phyloP scores from a whole-genome alignment of 805 yeast genomes.

The Kregervanrija pseudodelftensis region DNA sequence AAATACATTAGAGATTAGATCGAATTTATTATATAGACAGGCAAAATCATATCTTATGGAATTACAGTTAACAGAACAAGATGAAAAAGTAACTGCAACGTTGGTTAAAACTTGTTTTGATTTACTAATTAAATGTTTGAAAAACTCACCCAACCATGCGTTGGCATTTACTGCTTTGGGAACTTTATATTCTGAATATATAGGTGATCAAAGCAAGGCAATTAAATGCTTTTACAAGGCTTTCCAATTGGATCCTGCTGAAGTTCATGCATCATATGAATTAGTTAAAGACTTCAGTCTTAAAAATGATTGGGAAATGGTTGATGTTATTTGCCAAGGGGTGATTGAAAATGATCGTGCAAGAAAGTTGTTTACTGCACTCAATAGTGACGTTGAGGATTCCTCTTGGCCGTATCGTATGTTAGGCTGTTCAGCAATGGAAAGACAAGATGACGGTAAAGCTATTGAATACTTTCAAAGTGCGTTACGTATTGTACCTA shows the following conservation, averaged over 20 bases:
- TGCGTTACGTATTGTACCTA: constrained; percentile 61
- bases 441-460: constrained; percentile 59
- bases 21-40: constrained; percentile 62
- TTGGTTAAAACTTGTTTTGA: constrained; percentile 46
- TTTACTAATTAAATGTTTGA: constrained; percentile 52
- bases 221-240: constrained; percentile 85
- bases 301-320: constrained; percentile 75
- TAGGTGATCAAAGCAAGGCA: constrained; percentile 58
- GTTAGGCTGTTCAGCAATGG: constrained; percentile 71
- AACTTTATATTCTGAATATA: constrained; percentile 51
- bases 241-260: constrained; percentile 76
- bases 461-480: constrained; percentile 89
- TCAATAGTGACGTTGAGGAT: constrained; percentile 20
- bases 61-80: constrained; percentile 10
- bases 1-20: constrained; percentile 47
- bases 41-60: constrained; percentile 54
- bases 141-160: constrained; percentile 57
- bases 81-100: constrained; percentile 16
- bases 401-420: constrained; percentile 85
- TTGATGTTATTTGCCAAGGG: constrained; percentile 63
- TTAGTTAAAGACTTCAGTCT: constrained; percentile 65
- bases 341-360: constrained; percentile 60
- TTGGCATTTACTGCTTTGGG: constrained; percentile 83
- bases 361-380: constrained; percentile 35
- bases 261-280: constrained; percentile 64